Percentiles rank a stretch among this genome's conserved stretches.
Evolutionary conservation across 495 filamentous ascomycete genomes (phyloP).

Genomic region (Parachaetomium inaequale): DNA sequence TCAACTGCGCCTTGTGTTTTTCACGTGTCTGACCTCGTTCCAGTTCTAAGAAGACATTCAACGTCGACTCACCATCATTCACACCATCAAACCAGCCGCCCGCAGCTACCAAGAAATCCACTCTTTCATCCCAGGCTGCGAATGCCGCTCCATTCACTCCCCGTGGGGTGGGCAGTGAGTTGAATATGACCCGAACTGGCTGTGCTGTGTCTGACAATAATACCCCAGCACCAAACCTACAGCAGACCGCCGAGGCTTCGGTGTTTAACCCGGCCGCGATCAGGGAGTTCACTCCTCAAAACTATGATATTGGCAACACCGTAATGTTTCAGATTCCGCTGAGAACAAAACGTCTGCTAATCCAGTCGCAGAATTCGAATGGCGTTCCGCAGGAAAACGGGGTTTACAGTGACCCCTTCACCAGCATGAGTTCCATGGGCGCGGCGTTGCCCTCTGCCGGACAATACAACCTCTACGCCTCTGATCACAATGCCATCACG

Average conservation of each 20-base stretch:
- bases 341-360: slow-evolving; percentile 10
- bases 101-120: slow-evolving; percentile 54
- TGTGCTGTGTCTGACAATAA: slow-evolving; percentile 5
- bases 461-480: slow-evolving; percentile 64
- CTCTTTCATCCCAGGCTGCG: slow-evolving; percentile 78
- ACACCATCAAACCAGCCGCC: slow-evolving; percentile 61
- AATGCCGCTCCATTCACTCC: slow-evolving; percentile 93
- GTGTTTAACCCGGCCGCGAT: slow-evolving; percentile 56
- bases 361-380: slow-evolving; percentile 19
- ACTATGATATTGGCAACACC: slow-evolving; percentile 60
- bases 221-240: slow-evolving; percentile 33
- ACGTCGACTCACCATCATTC: slow-evolving; percentile 94
- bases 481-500: slow-evolving; percentile 49
- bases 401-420: slow-evolving; percentile 57
- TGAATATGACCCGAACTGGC: slow-evolving; percentile 11
- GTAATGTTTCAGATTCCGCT: slow-evolving; percentile 44
- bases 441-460: slow-evolving; percentile 48
- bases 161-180: slow-evolving; percentile 41
- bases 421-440: slow-evolving; percentile 49
- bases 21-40: slow-evolving; percentile 16
- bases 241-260: slow-evolving; percentile 37
- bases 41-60: slow-evolving; percentile 72
- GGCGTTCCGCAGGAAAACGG: slow-evolving; percentile 21
- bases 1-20: background rate
- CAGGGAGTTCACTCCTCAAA: slow-evolving; percentile 75